phyloP scores from a whole-genome alignment of 768 basidiomycete genomes.

The Agaricus blazei region DNA sequence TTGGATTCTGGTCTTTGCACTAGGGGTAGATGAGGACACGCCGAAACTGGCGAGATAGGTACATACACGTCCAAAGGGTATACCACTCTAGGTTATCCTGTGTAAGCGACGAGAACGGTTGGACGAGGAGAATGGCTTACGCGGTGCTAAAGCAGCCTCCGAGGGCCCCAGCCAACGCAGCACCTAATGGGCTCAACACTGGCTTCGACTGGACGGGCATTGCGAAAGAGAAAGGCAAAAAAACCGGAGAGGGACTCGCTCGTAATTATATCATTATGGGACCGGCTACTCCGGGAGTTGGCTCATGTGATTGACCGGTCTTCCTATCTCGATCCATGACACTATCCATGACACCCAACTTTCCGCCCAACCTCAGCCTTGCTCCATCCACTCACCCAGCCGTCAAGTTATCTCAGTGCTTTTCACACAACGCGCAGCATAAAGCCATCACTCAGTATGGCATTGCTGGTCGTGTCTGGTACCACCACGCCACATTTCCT shows the following conservation, averaged over 20 bases:
- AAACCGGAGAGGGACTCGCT: neutral
- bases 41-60: neutral
- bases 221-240: conserved; percentile 10
- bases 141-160: conserved; percentile 93
- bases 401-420: conserved; percentile 17
- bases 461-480: conserved; percentile 86
- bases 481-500: conserved; percentile 18
- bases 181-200: conserved; percentile 79
- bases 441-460: conserved; percentile 67
- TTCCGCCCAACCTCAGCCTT: conserved; percentile 17
- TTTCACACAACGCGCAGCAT: conserved; percentile 38
- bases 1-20: conserved; percentile 94
- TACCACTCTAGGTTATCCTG: conserved; percentile 53
- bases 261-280: conserved; percentile 13
- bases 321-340: neutral
- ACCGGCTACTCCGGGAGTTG: conserved; percentile 12
- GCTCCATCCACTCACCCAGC: conserved; percentile 16
- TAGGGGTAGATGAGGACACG: conserved; percentile 24
- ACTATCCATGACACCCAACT: neutral
- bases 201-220: conserved; percentile 55
- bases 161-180: conserved; percentile 88
- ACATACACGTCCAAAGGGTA: conserved; percentile 94
- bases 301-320: conserved; percentile 13
- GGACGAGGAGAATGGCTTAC: conserved; percentile 41
- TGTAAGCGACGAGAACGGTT: conserved; percentile 3